Evolutionary conservation across 1,284 basidiomycete genomes (phyloP).

Genomic region (Irpex rosettiformis): DNA sequence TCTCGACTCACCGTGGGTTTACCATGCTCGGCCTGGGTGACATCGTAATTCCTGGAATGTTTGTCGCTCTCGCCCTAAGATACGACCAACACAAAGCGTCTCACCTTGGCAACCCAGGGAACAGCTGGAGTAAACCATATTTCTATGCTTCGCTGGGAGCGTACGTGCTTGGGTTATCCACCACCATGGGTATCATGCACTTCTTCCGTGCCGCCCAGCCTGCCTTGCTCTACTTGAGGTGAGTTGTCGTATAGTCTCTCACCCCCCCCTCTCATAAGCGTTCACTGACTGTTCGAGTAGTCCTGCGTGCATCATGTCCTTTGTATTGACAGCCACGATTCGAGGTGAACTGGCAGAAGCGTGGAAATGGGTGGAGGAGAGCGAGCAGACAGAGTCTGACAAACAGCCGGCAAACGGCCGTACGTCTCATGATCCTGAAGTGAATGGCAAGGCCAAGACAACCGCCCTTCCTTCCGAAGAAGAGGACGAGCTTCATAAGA

Average conservation of each 20-base stretch:
- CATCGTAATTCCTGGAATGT: conserved; percentile 87
- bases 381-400: conserved; percentile 9
- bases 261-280: not conserved
- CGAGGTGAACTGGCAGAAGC: conserved; percentile 59
- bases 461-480: not conserved
- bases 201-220: conserved; percentile 80
- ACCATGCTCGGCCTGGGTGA: conserved; percentile 94
- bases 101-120: conserved; percentile 19
- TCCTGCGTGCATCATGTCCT: conserved; percentile 66
- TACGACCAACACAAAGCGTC: conserved; percentile 69
- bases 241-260: conserved; percentile 24
- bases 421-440: not conserved
- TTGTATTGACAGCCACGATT: conserved; percentile 47
- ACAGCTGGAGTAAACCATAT: conserved; percentile 68
- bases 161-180: conserved; percentile 76
- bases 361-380: conserved; percentile 61
- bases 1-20: conserved; percentile 60
- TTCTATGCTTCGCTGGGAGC: conserved; percentile 71
- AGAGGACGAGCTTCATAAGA: not conserved
- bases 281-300: conserved; percentile 30
- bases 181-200: conserved; percentile 91
- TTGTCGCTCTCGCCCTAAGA: conserved; percentile 85
- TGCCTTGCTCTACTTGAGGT: conserved; percentile 90
- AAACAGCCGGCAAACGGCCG: not conserved
- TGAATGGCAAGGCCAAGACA: not conserved